Evolutionary conservation across 352 stramenopile genomes (phyloP).

Genomic region (Phytopythium aichiense): DNA sequence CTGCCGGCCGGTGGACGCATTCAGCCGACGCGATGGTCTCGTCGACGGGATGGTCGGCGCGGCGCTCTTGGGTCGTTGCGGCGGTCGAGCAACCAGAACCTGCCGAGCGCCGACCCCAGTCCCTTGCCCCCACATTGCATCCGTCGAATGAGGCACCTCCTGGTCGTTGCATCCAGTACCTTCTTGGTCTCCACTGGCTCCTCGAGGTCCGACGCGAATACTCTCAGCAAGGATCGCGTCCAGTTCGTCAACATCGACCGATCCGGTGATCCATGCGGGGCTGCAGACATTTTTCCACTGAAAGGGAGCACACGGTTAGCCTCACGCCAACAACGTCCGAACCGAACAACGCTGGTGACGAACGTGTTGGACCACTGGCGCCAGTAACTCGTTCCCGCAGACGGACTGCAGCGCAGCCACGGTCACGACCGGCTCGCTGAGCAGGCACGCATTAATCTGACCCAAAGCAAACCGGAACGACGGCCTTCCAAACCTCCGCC

Average conservation of each 20-base stretch:
- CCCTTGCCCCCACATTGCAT: neutral
- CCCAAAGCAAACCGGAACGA: slow-evolving; percentile 53
- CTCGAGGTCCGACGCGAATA: slow-evolving; percentile 2
- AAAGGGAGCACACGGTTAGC: neutral
- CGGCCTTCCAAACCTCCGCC: slow-evolving; percentile 31
- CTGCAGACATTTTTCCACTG: slow-evolving; percentile 6
- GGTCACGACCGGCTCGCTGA: slow-evolving; percentile 23
- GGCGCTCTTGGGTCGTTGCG: slow-evolving; percentile 5
- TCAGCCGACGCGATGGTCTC: slow-evolving; percentile 2
- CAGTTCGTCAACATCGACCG: slow-evolving; percentile 60
- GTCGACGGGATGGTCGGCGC: neutral
- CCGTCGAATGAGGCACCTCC: neutral
- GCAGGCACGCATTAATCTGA: slow-evolving; percentile 37
- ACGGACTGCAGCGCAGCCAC: slow-evolving; percentile 24
- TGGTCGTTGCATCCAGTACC: neutral
- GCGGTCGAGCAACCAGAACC: neutral
- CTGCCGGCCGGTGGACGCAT: neutral
- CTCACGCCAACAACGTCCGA: neutral
- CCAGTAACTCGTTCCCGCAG: slow-evolving; percentile 32
- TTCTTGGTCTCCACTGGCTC: neutral
- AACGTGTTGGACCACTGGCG: slow-evolving; percentile 39
- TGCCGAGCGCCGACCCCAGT: neutral
- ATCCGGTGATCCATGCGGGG: neutral
- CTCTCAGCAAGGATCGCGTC: slow-evolving; percentile 39
- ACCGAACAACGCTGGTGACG: slow-evolving; percentile 6